Percentiles rank a stretch among this genome's conserved stretches.
Conservation (phyloP, 352 stramenopile genomes). For the Peronospora destructor region DNA sequence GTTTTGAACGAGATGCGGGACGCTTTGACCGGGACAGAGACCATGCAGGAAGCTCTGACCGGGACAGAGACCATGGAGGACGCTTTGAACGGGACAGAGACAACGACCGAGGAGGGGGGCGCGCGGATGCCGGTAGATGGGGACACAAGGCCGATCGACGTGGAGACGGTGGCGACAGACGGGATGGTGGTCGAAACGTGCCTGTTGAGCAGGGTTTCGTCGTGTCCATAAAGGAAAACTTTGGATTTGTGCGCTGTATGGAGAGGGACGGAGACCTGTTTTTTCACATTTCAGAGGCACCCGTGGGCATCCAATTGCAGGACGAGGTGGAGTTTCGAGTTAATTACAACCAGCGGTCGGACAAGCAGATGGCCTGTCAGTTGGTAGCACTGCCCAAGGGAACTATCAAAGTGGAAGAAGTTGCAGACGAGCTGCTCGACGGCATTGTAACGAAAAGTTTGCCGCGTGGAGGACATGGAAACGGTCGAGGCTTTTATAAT, state of each 20-base stretch:
- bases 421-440: conserved; percentile 45
- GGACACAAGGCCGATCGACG: conserved; percentile 19
- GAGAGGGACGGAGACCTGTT: conserved; percentile 69
- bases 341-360: conserved; percentile 62
- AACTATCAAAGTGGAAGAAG: conserved; percentile 65
- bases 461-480: conserved; percentile 25
- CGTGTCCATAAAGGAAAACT: conserved; percentile 47
- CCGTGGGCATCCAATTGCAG: conserved; percentile 54
- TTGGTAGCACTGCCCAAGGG: conserved; percentile 59
- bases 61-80: conserved; percentile 7
- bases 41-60: no score
- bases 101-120: conserved; percentile 10
- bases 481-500: conserved; percentile 30
- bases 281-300: conserved; percentile 77
- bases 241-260: conserved; percentile 55
- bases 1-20: conserved; percentile 13
- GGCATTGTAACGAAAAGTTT: conserved; percentile 67
- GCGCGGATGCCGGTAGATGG: conserved; percentile 19
- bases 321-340: conserved; percentile 75
- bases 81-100: conserved; percentile 14
- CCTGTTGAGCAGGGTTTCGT: conserved; percentile 36
- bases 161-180: conserved; percentile 4
- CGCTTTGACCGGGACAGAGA: conserved; percentile 14
- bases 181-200: conserved; percentile 11
- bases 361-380: conserved; percentile 68